phyloP scores from a whole-genome alignment of 2,329 filamentous ascomycete genomes.

The Chlorencoelia australis region DNA sequence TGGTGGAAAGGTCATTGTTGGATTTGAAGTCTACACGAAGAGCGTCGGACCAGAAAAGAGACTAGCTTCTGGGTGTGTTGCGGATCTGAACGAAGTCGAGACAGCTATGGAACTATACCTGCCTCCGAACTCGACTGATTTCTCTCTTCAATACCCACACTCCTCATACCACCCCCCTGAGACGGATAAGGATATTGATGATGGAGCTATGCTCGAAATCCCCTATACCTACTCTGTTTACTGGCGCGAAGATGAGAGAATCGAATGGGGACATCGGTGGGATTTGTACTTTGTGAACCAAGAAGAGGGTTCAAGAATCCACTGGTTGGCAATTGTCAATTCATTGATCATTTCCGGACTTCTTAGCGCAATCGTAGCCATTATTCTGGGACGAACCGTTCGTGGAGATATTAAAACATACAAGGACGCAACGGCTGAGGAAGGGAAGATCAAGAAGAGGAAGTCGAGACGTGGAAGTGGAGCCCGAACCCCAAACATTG shows the following conservation, averaged over 20 bases:
- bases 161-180: slow-evolving; percentile 47
- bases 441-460: slow-evolving; percentile 51
- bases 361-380: slow-evolving; percentile 67
- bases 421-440: slow-evolving; percentile 55
- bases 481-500: slow-evolving; percentile 33
- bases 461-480: slow-evolving; percentile 32
- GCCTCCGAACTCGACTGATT: slow-evolving; percentile 48
- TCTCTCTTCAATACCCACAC: slow-evolving; percentile 42
- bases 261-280: slow-evolving; percentile 81
- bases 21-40: slow-evolving; percentile 85
- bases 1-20: slow-evolving; percentile 72
- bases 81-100: slow-evolving; percentile 51
- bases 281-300: slow-evolving; percentile 85
- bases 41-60: slow-evolving; percentile 57
- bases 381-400: slow-evolving; percentile 72
- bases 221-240: slow-evolving; percentile 87
- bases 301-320: slow-evolving; percentile 69
- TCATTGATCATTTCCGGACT: slow-evolving; percentile 75
- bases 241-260: slow-evolving; percentile 69
- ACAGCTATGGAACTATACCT: slow-evolving; percentile 61
- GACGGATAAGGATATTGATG: slow-evolving; percentile 46
- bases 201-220: slow-evolving; percentile 57
- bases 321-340: slow-evolving; percentile 84
- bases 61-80: slow-evolving; percentile 55
- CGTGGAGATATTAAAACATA: slow-evolving; percentile 69